Evolutionary conservation across 495 filamentous ascomycete species (phyloP).

Genomic region (Hypomontagnella submonticulosa): DNA sequence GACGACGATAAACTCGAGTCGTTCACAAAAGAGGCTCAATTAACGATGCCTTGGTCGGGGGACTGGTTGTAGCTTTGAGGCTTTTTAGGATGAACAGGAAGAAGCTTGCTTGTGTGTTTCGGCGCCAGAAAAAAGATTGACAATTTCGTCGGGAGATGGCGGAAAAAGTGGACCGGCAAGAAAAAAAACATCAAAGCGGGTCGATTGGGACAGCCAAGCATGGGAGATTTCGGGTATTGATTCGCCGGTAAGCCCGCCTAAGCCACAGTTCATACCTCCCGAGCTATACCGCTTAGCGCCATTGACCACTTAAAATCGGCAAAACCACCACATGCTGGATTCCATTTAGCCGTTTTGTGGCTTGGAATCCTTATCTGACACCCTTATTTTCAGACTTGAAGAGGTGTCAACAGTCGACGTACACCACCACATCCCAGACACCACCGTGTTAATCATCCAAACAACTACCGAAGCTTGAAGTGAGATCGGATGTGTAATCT

Average conservation of each 20-base stretch:
- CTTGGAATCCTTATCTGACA: slow-evolving; percentile 17
- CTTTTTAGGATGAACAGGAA: slow-evolving; percentile 38
- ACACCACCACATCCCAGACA: neutral
- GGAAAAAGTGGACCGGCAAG: slow-evolving; percentile 31
- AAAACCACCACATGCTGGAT: slow-evolving; percentile 36
- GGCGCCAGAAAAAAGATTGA: slow-evolving; percentile 40
- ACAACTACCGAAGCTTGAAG: too few relatives aligned
- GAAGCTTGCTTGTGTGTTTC: slow-evolving; percentile 38
- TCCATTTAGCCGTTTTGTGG: slow-evolving; percentile 40
- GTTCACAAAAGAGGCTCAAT: slow-evolving; percentile 29
- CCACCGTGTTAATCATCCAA: too few relatives aligned
- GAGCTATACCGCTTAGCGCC: slow-evolving; percentile 28
- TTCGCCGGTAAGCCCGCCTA: slow-evolving; percentile 36
- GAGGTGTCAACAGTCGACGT: neutral
- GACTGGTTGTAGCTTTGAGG: slow-evolving; percentile 32
- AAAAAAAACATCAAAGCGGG: slow-evolving; percentile 26
- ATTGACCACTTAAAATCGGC: slow-evolving; percentile 29
- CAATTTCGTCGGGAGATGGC: slow-evolving; percentile 35
- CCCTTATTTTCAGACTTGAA: slow-evolving; percentile 1
- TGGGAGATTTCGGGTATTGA: slow-evolving; percentile 36
- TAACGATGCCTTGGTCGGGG: slow-evolving; percentile 11
- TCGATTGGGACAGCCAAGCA: slow-evolving; percentile 1
- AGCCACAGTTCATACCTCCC: slow-evolving; percentile 29
- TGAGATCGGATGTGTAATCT: too few relatives aligned
- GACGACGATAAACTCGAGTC: slow-evolving; percentile 42